Evolutionary conservation across 1,139 yeast species (phyloP).

Genomic region (Saccharomyces pastorianus): DNA sequence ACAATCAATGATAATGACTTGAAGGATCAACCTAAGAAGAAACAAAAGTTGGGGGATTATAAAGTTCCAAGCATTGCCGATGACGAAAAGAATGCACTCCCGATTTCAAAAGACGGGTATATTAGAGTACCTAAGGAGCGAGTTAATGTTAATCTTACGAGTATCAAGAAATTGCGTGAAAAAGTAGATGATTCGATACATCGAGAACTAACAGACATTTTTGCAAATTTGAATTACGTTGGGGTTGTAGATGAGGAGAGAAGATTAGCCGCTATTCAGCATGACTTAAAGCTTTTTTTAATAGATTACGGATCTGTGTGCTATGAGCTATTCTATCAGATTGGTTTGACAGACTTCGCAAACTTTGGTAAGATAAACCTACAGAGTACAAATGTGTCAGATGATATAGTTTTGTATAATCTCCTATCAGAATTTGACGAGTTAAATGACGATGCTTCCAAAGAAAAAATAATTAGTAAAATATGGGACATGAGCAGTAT

Average conservation of each 20-base stretch:
- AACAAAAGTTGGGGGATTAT: not conserved
- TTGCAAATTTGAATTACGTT: slow-evolving; percentile 64
- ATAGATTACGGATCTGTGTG: slow-evolving; percentile 74
- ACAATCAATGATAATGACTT: not conserved
- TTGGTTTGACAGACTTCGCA: slow-evolving; percentile 67
- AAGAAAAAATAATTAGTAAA: slow-evolving; percentile 21
- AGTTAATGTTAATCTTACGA: slow-evolving; percentile 43
- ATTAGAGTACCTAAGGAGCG: slow-evolving; percentile 21
- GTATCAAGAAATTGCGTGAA: slow-evolving; percentile 47
- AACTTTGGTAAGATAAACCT: slow-evolving; percentile 65
- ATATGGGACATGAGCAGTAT: slow-evolving; percentile 56
- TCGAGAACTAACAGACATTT: slow-evolving; percentile 52
- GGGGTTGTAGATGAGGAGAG: slow-evolving; percentile 72
- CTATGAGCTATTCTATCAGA: slow-evolving; percentile 69
- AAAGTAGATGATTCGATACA: slow-evolving; percentile 44
- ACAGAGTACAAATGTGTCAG: slow-evolving; percentile 23
- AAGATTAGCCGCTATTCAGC: slow-evolving; percentile 74
- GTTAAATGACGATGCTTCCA: slow-evolving; percentile 9
- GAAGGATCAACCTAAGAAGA: not conserved
- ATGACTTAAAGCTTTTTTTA: slow-evolving; percentile 65
- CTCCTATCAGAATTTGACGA: slow-evolving; percentile 15
- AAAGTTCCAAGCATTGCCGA: not conserved
- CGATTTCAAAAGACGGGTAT: slow-evolving; percentile 8
- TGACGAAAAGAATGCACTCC: not conserved
- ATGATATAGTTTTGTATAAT: slow-evolving; percentile 11